Evolutionary conservation across 306 rosid genomes (phyloP), one percentile per base, ranked within the genome.

Genomic region (Lathyrus aphaca): DNA sequence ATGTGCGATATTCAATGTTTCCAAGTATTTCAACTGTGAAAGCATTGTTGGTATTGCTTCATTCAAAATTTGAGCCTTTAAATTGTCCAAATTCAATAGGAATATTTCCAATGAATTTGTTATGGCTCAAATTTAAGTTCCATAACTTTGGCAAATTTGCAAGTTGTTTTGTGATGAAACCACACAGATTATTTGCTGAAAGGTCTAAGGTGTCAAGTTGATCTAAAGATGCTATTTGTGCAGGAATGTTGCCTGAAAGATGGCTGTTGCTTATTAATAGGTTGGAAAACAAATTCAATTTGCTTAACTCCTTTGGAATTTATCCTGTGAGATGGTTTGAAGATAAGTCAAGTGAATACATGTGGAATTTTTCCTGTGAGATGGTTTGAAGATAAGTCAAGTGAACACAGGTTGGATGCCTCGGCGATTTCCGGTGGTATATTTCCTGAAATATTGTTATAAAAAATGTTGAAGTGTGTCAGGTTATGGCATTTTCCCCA

Each of bases 1-100:
- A 15, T 48, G 80, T 2, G 89, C 82, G 19, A 85, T 69, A 37
- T 85, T 85, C 57, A 85, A 27, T n/a, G 14, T 15, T 38, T 64
- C 72, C 19, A 85, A 62, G 42, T 5, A 44, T 18, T 12, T 60
- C 62, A 81, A 50, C 3, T 55, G 30, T 37, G n/a, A n/a, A n/a
- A n/a, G n/a, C n/a, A n/a, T n/a, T n/a, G n/a, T n/a, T n/a, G n/a
- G n/a, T n/a, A n/a, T n/a, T n/a, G n/a, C n/a, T n/a, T n/a, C n/a
- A n/a, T n/a, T n/a, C n/a, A n/a, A n/a, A n/a, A n/a, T n/a, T n/a
- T n/a, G n/a, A n/a, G n/a, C n/a, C n/a, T n/a, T n/a, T n/a, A n/a
- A n/a, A n/a, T n/a, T n/a, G n/a, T n/a, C n/a, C n/a, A n/a, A n/a
- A n/a, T n/a, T n/a, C n/a, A 0, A 29, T 0, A 23, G 77, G 73